Conservation (phyloP, 257 asterid genomes). For the Solanum sejunctum region DNA sequence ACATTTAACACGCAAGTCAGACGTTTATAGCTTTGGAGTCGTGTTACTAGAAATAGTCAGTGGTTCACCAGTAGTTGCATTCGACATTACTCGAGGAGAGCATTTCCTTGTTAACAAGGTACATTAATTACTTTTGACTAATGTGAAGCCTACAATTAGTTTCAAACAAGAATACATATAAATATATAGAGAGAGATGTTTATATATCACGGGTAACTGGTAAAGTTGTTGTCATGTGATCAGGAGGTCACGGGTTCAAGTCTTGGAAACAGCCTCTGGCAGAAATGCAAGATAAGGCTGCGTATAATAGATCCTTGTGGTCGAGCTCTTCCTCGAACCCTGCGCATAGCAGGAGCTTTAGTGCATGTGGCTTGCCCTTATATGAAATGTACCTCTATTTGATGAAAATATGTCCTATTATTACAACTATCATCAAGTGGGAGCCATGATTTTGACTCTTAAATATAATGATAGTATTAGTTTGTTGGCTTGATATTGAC, state of each 20-base stretch:
- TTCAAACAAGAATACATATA: background rate
- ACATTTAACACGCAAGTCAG: constrained; percentile 66
- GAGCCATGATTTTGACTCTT: background rate
- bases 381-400: background rate
- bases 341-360: no score
- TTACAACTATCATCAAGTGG: background rate
- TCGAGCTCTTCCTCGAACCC: no score
- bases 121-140: background rate
- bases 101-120: constrained; percentile 69
- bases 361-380: background rate
- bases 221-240: no score
- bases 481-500: background rate
- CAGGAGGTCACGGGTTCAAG: no score
- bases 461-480: background rate
- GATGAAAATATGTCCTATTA: background rate
- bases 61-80: constrained; percentile 46
- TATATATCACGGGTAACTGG: no score
- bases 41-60: constrained; percentile 53
- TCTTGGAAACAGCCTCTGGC: no score
- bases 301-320: no score
- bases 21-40: constrained; percentile 78
- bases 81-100: constrained; percentile 54
- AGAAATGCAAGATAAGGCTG: no score
- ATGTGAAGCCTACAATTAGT: background rate
- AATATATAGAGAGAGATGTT: background rate